These are phyloP conservation scores for Tolypocladium sp. DNA, from an alignment of 2,329 filamentous ascomycete genomes.

Conservation along the genomic window DNA sequence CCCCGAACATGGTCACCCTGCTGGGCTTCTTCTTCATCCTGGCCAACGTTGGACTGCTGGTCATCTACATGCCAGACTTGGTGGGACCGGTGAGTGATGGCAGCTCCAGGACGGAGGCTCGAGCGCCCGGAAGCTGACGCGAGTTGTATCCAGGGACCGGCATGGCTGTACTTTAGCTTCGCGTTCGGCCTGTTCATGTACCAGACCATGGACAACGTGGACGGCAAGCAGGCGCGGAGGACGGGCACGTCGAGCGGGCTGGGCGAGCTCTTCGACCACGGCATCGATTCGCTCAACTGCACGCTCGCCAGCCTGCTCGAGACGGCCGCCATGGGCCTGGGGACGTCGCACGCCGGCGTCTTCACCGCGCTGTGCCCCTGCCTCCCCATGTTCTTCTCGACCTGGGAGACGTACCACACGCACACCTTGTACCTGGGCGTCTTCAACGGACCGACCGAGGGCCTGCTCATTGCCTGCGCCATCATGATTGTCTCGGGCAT, in stretches of 20 bases:
- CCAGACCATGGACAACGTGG: constrained; percentile 97
- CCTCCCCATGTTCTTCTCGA: constrained; percentile 98
- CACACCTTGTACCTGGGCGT: constrained; percentile 94
- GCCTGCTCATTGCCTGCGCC: constrained; percentile 75
- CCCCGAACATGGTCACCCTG: constrained; percentile 95
- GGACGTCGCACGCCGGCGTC: constrained; percentile 72
- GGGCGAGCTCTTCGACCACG: constrained; percentile 96
- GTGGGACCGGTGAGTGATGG: constrained; percentile 65
- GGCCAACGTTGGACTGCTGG: constrained; percentile 65
- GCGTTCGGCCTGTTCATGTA: constrained; percentile 97
- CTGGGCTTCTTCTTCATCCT: constrained; percentile 93
- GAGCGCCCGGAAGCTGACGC: background rate
- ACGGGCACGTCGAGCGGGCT: constrained; percentile 92
- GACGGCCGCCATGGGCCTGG: constrained; percentile 86
- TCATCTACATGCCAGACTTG: constrained; percentile 79
- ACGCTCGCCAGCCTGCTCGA: constrained; percentile 86
- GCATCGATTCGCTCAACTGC: constrained; percentile 96
- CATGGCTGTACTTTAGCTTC: constrained; percentile 95
- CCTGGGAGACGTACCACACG: constrained; percentile 98
- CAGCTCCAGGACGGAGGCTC: background rate
- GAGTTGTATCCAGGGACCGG: constrained; percentile 51
- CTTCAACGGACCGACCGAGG: constrained; percentile 96
- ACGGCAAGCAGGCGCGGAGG: constrained; percentile 91
- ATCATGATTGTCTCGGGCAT: constrained; percentile 84
- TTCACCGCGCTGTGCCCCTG: constrained; percentile 89